Evolutionary conservation across 2,329 filamentous ascomycete genomes (phyloP).

Genomic region (Cordyceps fumosorosea): DNA sequence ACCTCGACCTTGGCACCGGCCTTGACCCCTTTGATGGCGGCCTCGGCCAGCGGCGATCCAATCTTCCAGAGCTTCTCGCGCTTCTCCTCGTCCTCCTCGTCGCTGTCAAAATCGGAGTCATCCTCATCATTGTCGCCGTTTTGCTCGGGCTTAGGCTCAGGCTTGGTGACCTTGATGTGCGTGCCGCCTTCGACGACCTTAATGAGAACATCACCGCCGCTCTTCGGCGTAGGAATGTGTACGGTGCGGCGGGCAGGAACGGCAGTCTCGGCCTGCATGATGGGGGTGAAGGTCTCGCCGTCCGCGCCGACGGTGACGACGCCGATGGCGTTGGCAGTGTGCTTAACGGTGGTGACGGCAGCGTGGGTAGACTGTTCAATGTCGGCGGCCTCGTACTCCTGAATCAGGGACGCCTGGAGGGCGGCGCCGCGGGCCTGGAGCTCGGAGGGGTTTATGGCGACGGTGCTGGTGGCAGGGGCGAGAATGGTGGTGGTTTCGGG

Average conservation of each 20-base stretch:
- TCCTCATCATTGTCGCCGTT: slow-evolving; percentile 55
- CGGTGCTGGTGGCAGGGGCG: slow-evolving; percentile 70
- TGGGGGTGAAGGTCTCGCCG: slow-evolving; percentile 67
- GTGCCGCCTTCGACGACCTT: slow-evolving; percentile 82
- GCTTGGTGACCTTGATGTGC: slow-evolving; percentile 89
- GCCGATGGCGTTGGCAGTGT: slow-evolving; percentile 83
- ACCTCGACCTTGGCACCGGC: slow-evolving; percentile 89
- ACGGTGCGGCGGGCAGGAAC: slow-evolving; percentile 82
- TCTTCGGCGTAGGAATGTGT: slow-evolving; percentile 67
- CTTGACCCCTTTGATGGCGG: slow-evolving; percentile 75
- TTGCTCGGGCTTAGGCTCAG: slow-evolving; percentile 65
- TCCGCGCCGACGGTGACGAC: slow-evolving; percentile 61
- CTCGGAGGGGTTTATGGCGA: slow-evolving; percentile 89
- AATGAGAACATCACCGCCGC: slow-evolving; percentile 81
- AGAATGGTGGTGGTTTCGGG: slow-evolving; percentile 70
- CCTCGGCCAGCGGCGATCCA: slow-evolving; percentile 75
- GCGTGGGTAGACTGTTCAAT: slow-evolving; percentile 95
- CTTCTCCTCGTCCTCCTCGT: slow-evolving; percentile 72
- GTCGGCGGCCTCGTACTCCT: slow-evolving; percentile 88
- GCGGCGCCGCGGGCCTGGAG: slow-evolving; percentile 83
- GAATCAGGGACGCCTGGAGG: slow-evolving; percentile 88
- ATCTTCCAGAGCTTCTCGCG: slow-evolving; percentile 91
- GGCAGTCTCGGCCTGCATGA: slow-evolving; percentile 81
- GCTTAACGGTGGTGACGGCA: slow-evolving; percentile 87
- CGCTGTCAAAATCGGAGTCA: slow-evolving; percentile 51